Percentiles rank a stretch among this genome's conserved stretches.
Conservation (phyloP, 768 basidiomycete species). For the Chiua virens region DNA sequence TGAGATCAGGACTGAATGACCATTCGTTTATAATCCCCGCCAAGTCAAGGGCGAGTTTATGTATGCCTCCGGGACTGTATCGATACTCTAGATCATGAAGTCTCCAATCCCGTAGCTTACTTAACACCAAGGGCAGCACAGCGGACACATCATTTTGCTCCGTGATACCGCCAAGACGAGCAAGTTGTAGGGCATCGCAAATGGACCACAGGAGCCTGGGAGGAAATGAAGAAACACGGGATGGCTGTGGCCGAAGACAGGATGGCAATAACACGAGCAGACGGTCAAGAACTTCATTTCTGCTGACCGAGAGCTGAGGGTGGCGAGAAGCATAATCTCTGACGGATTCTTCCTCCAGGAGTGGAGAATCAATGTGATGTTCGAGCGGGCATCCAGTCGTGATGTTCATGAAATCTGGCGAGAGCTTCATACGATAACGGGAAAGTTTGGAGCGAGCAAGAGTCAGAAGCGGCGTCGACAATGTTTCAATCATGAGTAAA, state of each 20-base stretch:
- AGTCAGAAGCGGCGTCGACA: constrained; percentile 6
- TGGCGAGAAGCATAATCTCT: constrained; percentile 1
- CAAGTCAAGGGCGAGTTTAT: constrained; percentile 21
- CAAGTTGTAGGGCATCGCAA: constrained; percentile 14
- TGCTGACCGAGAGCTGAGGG: constrained; percentile 8
- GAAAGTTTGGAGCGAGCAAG: not conserved
- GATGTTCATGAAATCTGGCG: constrained; percentile 18
- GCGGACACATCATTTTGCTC: not conserved
- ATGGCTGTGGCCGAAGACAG: constrained; percentile 2
- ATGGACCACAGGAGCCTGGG: constrained; percentile 25
- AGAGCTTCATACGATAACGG: constrained; percentile 7
- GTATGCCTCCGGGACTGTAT: constrained; percentile 7
- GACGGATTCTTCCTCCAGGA: not conserved
- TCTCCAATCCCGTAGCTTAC: constrained; percentile 25
- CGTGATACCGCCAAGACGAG: not conserved
- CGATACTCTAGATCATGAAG: constrained; percentile 19
- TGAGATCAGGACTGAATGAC: not conserved
- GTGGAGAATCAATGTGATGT: not conserved
- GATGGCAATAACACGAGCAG: constrained; percentile 16
- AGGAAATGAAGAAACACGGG: constrained; percentile 2
- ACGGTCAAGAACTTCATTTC: constrained; percentile 8
- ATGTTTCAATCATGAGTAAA: constrained; percentile 4
- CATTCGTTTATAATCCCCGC: constrained; percentile 8
- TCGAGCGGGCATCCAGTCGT: constrained; percentile 17
- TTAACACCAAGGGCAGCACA: constrained; percentile 24